Base-by-base conservation (phyloP, 1,139 yeast species). In the Geotrichum candidum region DNA sequence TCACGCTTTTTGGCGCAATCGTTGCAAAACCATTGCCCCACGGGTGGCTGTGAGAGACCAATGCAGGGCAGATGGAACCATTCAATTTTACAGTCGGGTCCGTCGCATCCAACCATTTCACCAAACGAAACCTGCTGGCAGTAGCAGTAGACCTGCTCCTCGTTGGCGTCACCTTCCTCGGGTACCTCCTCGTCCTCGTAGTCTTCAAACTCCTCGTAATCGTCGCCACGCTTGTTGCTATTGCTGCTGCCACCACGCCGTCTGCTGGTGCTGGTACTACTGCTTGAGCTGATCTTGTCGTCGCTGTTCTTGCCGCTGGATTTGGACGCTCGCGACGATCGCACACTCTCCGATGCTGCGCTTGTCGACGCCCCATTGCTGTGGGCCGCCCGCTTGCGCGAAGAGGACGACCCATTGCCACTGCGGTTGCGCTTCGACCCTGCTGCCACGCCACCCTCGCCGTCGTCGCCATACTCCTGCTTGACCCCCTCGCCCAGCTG, bases 71-170 rank as follows among this genome's bases (percentile, higher is more conserved):
- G 80, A 76, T 94, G 99, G 78, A 94, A 94, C 99, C 99, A 94
- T 74, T 94, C 98, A 61, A 92, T 81, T 72, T 87, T 87, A 77
- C 99, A 94, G 65, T 87, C 86, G 56, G 88, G 94, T 2, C 97
- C 97, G 72, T 94, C 99, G 76, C 99, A 94, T 2, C 96, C 99
- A 65, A 94, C 97, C 99, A 94, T 94, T 72, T 94, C 98, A 23
- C 99, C 99, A 74, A 89, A 92, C 3, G 98, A 92, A 0, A 91
- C 96, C 73, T 92, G 97, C 73, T 91, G 90, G 77, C 99, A 94
- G 76, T 90, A 90, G 75, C 99, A 94, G 73, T 94, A 94, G 2
- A 94, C 84, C 1, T 96, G 97, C 71, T 94, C 96, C 41, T 68
- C 70, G 11, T 68, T 70, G 33, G 22, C 46, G 27, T 61, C 45